These are phyloP conservation scores for Casuarina equisetifolia DNA, from an alignment of 306 rosid genomes.

Conservation along the genomic window DNA sequence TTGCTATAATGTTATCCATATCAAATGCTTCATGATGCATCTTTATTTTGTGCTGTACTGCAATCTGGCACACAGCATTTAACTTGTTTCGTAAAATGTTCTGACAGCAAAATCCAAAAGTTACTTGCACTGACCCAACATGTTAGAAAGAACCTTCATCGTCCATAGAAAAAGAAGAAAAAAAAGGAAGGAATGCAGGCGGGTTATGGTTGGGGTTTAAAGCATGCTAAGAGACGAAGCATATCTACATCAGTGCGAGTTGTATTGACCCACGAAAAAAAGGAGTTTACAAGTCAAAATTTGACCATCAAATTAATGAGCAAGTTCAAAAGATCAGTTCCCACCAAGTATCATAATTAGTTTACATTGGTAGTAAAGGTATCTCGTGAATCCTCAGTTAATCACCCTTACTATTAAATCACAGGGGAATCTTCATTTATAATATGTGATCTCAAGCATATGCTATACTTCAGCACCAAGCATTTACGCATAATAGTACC, in stretches of 20 bases:
- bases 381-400: background rate
- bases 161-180: background rate
- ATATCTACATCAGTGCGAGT: background rate
- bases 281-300: background rate
- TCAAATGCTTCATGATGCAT: constrained; percentile 1
- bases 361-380: background rate
- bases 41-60: background rate
- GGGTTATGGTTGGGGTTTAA: background rate
- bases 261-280: background rate
- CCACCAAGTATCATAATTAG: background rate
- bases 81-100: background rate
- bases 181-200: no score
- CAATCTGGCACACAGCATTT: background rate
- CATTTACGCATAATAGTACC: constrained; percentile 39
- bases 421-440: background rate
- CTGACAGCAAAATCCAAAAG: background rate
- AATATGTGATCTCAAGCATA: background rate
- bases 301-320: background rate
- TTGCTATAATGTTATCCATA: background rate
- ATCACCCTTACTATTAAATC: background rate
- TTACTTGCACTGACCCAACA: background rate
- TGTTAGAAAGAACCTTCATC: background rate
- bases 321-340: constrained; percentile 1
- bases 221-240: background rate
- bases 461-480: background rate